These are phyloP conservation scores for Yamadazyma atmosphaerica DNA, from an alignment of 1,139 yeast genomes.

Conservation along the genomic window DNA sequence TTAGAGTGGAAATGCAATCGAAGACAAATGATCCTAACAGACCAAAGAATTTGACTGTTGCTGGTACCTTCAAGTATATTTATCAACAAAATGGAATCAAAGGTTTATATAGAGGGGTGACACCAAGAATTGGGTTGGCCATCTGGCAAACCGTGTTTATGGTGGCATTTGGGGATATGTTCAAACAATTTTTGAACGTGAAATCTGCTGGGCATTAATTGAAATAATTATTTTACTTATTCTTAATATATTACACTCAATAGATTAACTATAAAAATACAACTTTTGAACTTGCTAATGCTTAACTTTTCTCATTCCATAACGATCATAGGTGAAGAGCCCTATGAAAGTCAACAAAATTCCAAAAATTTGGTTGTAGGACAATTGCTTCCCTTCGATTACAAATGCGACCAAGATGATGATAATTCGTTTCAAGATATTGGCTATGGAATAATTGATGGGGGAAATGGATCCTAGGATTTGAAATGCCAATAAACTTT, in stretches of 20 bases:
- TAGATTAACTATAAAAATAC: background rate
- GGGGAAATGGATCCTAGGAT: slow-evolving; percentile 83
- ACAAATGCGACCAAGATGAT: slow-evolving; percentile 79
- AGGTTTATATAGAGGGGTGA: slow-evolving; percentile 94
- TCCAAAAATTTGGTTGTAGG: slow-evolving; percentile 65
- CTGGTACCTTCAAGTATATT: slow-evolving; percentile 79
- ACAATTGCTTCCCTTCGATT: slow-evolving; percentile 66
- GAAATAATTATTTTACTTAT: background rate
- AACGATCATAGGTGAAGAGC: slow-evolving; percentile 68
- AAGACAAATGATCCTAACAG: slow-evolving; percentile 91
- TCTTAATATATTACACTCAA: slow-evolving; percentile 1
- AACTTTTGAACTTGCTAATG: background rate
- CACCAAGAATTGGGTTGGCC: slow-evolving; percentile 95
- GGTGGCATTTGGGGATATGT: slow-evolving; percentile 98
- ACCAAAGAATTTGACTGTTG: slow-evolving; percentile 85
- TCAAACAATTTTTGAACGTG: slow-evolving; percentile 45
- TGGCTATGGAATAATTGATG: slow-evolving; percentile 89
- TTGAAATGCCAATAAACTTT: slow-evolving; percentile 86
- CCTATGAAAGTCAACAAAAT: slow-evolving; percentile 66
- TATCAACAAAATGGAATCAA: slow-evolving; percentile 78
- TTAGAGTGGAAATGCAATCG: slow-evolving; percentile 97
- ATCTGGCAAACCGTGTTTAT: slow-evolving; percentile 98
- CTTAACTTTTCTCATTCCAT: slow-evolving; percentile 5
- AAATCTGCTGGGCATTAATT: slow-evolving; percentile 42
- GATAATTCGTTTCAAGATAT: slow-evolving; percentile 81